phyloP scores from a whole-genome alignment of 2,329 filamentous ascomycete species.

The Trichoderma koningii region DNA sequence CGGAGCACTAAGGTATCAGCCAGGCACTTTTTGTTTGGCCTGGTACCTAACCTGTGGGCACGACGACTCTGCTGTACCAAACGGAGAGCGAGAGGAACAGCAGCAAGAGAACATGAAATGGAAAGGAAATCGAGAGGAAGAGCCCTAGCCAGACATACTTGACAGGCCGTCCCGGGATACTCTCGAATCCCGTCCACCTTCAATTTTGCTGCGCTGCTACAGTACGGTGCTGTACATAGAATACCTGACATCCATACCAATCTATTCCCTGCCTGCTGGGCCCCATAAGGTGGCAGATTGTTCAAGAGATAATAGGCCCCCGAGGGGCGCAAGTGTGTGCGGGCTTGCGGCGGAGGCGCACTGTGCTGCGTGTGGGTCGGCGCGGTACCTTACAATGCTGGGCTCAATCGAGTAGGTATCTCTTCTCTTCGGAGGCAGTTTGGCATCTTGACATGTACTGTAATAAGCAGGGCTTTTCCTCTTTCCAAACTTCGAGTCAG shows the following conservation, averaged over 20 bases:
- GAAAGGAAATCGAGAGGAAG: background rate
- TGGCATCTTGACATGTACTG: no score
- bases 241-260: no score
- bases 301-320: slow-evolving; percentile 22
- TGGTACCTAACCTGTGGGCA: background rate
- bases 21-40: no score
- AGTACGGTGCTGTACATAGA: no score
- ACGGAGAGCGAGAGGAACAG: background rate
- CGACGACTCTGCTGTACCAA: no score
- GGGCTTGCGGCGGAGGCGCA: slow-evolving; percentile 11
- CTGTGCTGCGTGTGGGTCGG: slow-evolving; percentile 11
- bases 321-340: slow-evolving; percentile 17
- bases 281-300: slow-evolving; percentile 26
- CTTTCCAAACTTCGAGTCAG: no score
- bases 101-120: background rate
- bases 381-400: background rate
- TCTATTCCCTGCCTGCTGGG: slow-evolving; percentile 20
- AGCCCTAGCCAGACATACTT: background rate
- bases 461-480: no score
- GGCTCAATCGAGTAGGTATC: background rate
- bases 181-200: slow-evolving; percentile 16
- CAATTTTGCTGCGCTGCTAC: slow-evolving; percentile 19
- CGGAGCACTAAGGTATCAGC: no score
- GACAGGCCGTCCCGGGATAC: slow-evolving; percentile 8
- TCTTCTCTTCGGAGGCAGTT: no score